phyloP scores from a whole-genome alignment of 2,329 filamentous ascomycete genomes.

The Stagonosporopsis vannaccii region DNA sequence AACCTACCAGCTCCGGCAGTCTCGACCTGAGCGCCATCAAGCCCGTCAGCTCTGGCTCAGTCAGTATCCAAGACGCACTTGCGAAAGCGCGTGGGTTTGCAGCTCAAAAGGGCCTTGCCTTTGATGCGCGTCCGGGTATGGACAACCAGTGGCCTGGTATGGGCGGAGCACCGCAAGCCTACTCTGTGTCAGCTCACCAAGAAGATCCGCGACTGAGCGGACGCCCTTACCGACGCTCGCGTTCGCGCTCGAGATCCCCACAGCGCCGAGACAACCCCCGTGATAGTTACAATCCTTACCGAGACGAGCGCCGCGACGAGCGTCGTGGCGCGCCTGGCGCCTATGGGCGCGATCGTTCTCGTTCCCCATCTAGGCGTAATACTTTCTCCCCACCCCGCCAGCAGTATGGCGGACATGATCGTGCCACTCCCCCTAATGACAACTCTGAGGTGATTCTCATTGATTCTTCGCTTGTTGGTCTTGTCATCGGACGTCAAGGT shows the following conservation, averaged over 20 bases:
- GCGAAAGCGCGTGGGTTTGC: constrained; percentile 85
- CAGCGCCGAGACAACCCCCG: constrained; percentile 72
- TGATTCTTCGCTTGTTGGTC: constrained; percentile 83
- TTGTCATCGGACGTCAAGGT: constrained; percentile 89
- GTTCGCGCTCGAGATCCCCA: constrained; percentile 69
- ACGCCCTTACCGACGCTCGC: constrained; percentile 70
- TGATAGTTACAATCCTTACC: constrained; percentile 81
- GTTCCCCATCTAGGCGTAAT: constrained; percentile 68
- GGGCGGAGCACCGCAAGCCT: constrained; percentile 39
- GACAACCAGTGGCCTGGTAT: constrained; percentile 54
- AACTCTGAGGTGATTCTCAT: constrained; percentile 84
- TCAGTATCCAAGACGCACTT: constrained; percentile 84
- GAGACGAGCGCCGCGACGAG: constrained; percentile 82
- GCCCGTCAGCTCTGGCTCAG: constrained; percentile 79
- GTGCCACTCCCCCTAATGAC: constrained; percentile 71
- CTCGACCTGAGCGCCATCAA: constrained; percentile 82
- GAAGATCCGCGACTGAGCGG: constrained; percentile 59
- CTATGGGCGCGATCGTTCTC: constrained; percentile 76
- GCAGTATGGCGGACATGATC: constrained; percentile 56
- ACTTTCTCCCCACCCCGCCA: constrained; percentile 66
- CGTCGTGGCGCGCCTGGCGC: constrained; percentile 58
- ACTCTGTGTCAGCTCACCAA: constrained; percentile 47
- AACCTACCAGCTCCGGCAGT: constrained; percentile 75
- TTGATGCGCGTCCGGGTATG: constrained; percentile 52
- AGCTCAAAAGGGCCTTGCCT: constrained; percentile 75